These are phyloP conservation scores for Selaginella moellendorffii DNA, from an alignment of 75 land plant species.

Conservation along the genomic window DNA sequence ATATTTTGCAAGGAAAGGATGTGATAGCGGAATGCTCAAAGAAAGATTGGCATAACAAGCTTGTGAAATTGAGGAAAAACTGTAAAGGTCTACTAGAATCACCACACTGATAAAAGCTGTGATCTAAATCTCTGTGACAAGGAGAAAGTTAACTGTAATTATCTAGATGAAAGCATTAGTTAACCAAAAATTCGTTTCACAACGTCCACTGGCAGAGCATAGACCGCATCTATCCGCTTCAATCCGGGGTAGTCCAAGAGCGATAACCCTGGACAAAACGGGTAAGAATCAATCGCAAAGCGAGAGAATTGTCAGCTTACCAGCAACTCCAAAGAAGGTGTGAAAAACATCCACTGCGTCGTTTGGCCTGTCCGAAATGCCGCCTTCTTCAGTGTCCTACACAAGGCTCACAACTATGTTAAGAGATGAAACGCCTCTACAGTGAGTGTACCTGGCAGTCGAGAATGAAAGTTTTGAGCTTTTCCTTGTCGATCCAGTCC, in stretches of 20 bases:
- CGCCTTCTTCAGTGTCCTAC: slow-evolving; percentile 74
- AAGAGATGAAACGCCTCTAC: background rate
- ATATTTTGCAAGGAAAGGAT: no score
- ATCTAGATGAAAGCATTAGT: no score
- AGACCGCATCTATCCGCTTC: slow-evolving; percentile 79
- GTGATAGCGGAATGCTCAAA: no score
- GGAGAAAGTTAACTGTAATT: no score
- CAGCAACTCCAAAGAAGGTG: slow-evolving; percentile 91
- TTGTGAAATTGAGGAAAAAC: no score
- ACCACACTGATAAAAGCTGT: no score
- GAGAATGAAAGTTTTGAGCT: slow-evolving; percentile 62
- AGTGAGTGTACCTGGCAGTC: slow-evolving; percentile 59
- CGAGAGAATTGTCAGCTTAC: slow-evolving; percentile 15
- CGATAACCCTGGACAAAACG: slow-evolving; percentile 46
- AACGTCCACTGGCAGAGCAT: slow-evolving; percentile 83
- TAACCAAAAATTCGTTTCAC: slow-evolving; percentile 45
- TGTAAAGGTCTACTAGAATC: no score
- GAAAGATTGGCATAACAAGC: no score
- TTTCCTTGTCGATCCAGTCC: slow-evolving; percentile 87
- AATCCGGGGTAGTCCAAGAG: slow-evolving; percentile 70
- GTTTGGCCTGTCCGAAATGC: slow-evolving; percentile 93
- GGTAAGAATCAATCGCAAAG: background rate
- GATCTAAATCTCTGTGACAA: no score
- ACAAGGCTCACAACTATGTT: background rate
- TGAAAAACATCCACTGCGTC: slow-evolving; percentile 97